Evolutionary conservation across 805 yeast species (phyloP), one percentile per base, ranked within the genome.

Genomic region (Starmerella floricola): DNA sequence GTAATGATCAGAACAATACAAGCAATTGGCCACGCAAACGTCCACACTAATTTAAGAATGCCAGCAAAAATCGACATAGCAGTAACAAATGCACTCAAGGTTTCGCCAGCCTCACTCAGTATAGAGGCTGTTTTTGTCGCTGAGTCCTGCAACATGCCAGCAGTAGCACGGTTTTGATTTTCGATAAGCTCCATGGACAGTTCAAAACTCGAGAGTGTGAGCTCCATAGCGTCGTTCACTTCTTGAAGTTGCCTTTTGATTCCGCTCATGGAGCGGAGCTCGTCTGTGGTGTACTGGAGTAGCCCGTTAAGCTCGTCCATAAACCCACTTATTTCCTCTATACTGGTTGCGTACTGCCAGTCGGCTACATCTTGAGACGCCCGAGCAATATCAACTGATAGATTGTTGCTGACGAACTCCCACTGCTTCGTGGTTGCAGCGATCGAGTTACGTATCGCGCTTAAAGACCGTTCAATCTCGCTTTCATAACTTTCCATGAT

Each of bases 401-500:
- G 11, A 13, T 30, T 16, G 16, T 23, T n/a, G 17, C 23, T 34
- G 10, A 27, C 18, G 13, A 13, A 8, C 10, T 18, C 26, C 31
- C 45, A 20, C 8, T 35, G 15, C 3, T 41, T 31, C 3, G 31
- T 8, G 3, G 36, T 21, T 17, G 12, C n/a, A n/a, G 11, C 6
- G 15, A 5, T n/a, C 6, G 21, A 33, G 11, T 11, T 5, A 3
- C 19, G 20, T 5, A 34, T 11, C 19, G 13, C 13, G 3, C n/a
- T 21, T 11, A 38, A 8, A 8, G 17, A 10, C 23, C 17, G 6
- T 8, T 26, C 19, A 17, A 21, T 16, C n/a, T 36, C 42, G 12
- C 8, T 10, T 23, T 41, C 45, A 28, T 35, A 46, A 8, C n/a
- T 18, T 4, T 27, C 27, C 34, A 41, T 42, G 11, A 49, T 29